Base-by-base conservation (phyloP, 345 rosid genomes). In the Populus ilicifolia region DNA sequence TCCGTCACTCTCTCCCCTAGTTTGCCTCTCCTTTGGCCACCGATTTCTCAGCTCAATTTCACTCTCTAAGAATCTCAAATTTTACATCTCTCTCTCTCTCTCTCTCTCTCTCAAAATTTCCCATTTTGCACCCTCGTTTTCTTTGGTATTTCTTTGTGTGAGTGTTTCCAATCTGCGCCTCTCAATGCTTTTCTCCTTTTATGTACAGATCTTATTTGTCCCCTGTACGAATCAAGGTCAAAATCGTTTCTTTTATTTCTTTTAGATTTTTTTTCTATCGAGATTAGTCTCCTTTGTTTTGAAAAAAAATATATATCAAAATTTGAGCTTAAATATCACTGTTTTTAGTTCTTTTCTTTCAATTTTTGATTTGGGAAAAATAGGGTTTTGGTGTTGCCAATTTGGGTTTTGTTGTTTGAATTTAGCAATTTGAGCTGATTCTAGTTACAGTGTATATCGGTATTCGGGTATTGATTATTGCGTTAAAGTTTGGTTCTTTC, bases 1-100 rank as follows among this genome's bases (percentile, higher is more conserved):
- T 78, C 87, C 85, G 65, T 73, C 29, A 70, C 81, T 80, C 16
- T 84, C 85, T 83, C 86, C 66, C 87, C 89, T 81, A 68, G 54
- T 72, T 68, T 82, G 10, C 20, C 86, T 86, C 84, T 36, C 38
- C 69, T 72, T 74, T 64, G 84, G 86, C 87, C 87, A 59, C 29
- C 64, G 29, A 81, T 80, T 77, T 84, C 76, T 74, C 56, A 39
- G 59, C 69, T 74, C 46, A 54, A 25, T 20, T 48, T 73, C 48
- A 59, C 29, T 67, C 38, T 75, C 29, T 35, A 25, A 18, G 25
- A 36, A n/a, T 12, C 21, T 44, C 21, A 11, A 6, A 12, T 10
- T 36, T 35, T 71, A 30, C 25, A n/a, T n/a, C n/a, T n/a, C 29
- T 27, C 27, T 0, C 4, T 6, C 43, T 3, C 17, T 48, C 17